A percentile compares a stretch with the other conserved stretches of the same genome.
phyloP scores from a whole-genome alignment of 371 early-diverging fungal genomes.

The Mucor plumbeus region DNA sequence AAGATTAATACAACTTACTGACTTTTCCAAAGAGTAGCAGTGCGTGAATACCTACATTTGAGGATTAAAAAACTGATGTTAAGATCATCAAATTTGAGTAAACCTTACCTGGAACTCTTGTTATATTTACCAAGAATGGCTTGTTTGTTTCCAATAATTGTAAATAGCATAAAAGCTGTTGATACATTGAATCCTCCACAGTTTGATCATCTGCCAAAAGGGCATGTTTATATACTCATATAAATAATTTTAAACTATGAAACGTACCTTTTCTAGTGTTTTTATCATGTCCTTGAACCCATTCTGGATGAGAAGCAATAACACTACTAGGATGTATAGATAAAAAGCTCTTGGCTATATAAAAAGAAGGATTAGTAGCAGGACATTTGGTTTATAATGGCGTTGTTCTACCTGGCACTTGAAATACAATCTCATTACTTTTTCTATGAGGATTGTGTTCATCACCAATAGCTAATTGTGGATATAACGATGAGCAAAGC shows the following conservation, averaged over 20 bases:
- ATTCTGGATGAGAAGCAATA: constrained; percentile 61
- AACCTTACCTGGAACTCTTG: constrained; percentile 56
- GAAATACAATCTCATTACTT: constrained; percentile 62
- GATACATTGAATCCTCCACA: constrained; percentile 44
- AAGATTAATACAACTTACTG: constrained; percentile 29
- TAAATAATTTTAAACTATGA: too few species aligned
- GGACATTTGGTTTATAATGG: too few species aligned
- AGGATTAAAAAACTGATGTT: constrained; percentile 13
- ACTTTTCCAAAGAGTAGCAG: constrained; percentile 46
- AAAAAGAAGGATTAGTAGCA: too few species aligned
- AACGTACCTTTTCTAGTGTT: constrained; percentile 48
- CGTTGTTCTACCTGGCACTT: constrained; percentile 40
- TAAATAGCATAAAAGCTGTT: constrained; percentile 64
- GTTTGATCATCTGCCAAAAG: constrained; percentile 42
- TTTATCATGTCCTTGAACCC: constrained; percentile 54
- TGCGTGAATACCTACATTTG: constrained; percentile 42
- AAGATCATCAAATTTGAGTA: neutral
- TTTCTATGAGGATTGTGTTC: constrained; percentile 63
- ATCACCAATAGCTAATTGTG: constrained; percentile 70
- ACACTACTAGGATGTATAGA: constrained; percentile 70
- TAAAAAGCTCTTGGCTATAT: constrained; percentile 56
- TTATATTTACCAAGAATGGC: constrained; percentile 67
- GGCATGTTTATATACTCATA: neutral
- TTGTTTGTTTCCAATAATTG: constrained; percentile 70
- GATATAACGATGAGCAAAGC: constrained; percentile 68